Evolutionary conservation across 2,329 filamentous ascomycete genomes (phyloP), one percentile per base, ranked within the genome.

Genomic region (Emmonsia crescens): DNA sequence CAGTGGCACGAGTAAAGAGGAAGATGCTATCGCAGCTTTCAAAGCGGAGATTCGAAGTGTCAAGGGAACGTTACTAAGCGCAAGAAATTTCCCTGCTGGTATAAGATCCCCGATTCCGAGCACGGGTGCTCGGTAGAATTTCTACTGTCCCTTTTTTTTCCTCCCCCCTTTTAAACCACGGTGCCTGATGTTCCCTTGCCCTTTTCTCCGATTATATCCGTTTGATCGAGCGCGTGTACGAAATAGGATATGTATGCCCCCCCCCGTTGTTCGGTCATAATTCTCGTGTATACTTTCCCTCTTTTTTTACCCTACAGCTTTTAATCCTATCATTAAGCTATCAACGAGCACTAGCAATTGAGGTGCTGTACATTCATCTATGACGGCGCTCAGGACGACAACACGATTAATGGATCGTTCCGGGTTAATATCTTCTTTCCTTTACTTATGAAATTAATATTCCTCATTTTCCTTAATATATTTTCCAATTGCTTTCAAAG

Each of bases 1-100:
- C 3, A 71, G 70, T 4, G 66, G 71, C n/a, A 73, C 71, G 33
- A 76, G 75, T 66, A 75, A 72, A 27, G 79, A 81, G 66, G 78
- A 82, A 31, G 83, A 85, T 67, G 82, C 81, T n/a, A 79, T 85
- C 61, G 77, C 82, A 16, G 76, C 77, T 42, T 74, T 87, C 65
- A 83, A 82, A 71, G 77, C 78, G 49, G 84, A 87, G 66, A 86
- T 87, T 59, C 74, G 83, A 61, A 79, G 82, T 40, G 80, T 87
- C 24, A 87, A 87, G 71, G 85, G 84, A 14, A 83, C 84, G 2
- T 75, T 87, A 61, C 70, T 87, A 64, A 85, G 83, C 69, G 82
- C 84, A 9, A 81, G 82, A 64, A 83, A 85, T 64, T 87, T 87
- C 65, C 82, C 80, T 9, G 52, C 64, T 27, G 70, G 64, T n/a